Conservation (phyloP, 176 grass and related monocot genomes). For the Oryza glumipatula region DNA sequence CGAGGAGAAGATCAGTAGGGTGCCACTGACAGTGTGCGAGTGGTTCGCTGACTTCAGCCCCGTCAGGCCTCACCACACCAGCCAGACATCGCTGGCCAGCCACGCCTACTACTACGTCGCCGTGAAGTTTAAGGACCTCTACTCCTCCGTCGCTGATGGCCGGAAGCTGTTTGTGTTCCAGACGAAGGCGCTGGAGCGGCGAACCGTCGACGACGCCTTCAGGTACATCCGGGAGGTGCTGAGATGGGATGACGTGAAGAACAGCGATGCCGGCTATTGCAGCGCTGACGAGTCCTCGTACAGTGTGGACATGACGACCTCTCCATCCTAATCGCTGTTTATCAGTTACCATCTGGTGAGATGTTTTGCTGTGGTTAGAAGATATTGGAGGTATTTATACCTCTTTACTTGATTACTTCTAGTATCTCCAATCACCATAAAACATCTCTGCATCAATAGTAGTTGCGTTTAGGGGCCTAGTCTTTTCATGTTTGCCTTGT, state of each 20-base stretch:
- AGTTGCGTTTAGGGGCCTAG: no score
- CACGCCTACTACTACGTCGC: constrained; percentile 73
- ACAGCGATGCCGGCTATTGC: constrained; percentile 48
- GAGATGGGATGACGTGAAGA: constrained; percentile 65
- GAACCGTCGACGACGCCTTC: constrained; percentile 56
- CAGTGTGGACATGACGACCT: constrained; percentile 59
- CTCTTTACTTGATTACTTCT: neutral
- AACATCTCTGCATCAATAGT: neutral
- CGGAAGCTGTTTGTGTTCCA: constrained; percentile 74
- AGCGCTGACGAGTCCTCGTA: constrained; percentile 59
- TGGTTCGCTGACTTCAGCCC: constrained; percentile 73
- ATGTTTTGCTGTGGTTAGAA: neutral
- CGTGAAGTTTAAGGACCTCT: constrained; percentile 72
- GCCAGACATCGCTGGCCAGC: constrained; percentile 52
- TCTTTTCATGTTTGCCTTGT: no score
- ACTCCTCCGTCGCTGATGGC: constrained; percentile 40
- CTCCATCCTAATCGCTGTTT: constrained; percentile 11
- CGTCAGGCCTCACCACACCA: constrained; percentile 54
- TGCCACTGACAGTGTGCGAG: constrained; percentile 45
- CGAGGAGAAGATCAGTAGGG: constrained; percentile 55
- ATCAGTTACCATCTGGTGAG: neutral
- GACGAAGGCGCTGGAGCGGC: constrained; percentile 55
- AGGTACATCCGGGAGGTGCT: constrained; percentile 70
- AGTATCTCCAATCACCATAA: neutral
- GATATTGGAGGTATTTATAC: neutral